Evolutionary conservation across 2,329 filamentous ascomycete species (phyloP).

Genomic region (Diaporthe humulicola): DNA sequence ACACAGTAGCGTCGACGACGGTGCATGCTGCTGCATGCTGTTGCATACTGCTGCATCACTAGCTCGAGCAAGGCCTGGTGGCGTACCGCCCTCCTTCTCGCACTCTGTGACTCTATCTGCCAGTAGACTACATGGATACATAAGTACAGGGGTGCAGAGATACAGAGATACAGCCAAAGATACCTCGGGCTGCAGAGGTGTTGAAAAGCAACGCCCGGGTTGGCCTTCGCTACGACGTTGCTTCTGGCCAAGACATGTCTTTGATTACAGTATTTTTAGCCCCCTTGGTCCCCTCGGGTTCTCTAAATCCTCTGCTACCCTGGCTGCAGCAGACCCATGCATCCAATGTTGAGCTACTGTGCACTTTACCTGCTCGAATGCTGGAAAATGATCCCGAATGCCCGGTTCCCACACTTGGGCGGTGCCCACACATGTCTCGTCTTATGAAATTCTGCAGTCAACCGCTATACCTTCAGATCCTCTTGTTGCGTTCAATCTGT

Average conservation of each 20-base stretch:
- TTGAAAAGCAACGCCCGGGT: not conserved
- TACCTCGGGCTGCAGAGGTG: not conserved
- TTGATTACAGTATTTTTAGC: constrained; percentile 21
- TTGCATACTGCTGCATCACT: constrained; percentile 28
- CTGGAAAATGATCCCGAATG: constrained; percentile 6
- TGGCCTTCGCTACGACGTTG: constrained; percentile 6
- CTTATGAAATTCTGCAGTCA: not conserved
- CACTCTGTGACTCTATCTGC: not conserved
- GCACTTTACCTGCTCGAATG: not conserved
- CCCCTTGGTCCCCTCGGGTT: constrained; percentile 2
- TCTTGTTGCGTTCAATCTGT: not conserved
- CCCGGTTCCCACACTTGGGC: constrained; percentile 2
- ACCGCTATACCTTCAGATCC: not conserved
- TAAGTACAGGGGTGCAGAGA: not conserved
- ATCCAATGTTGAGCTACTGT: constrained; percentile 17
- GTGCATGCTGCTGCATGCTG: not conserved
- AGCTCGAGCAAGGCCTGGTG: constrained; percentile 6
- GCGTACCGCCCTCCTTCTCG: constrained; percentile 9
- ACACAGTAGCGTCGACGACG: not conserved
- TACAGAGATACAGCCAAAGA: not conserved
- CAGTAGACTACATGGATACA: not conserved
- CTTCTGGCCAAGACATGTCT: constrained; percentile 10
- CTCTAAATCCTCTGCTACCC: constrained; percentile 16
- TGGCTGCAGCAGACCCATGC: constrained; percentile 22
- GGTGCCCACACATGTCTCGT: not conserved